Evolutionary conservation across 1,284 basidiomycete genomes (phyloP), one percentile per base, ranked within the genome.

Genomic region (Pholiota adiposa): DNA sequence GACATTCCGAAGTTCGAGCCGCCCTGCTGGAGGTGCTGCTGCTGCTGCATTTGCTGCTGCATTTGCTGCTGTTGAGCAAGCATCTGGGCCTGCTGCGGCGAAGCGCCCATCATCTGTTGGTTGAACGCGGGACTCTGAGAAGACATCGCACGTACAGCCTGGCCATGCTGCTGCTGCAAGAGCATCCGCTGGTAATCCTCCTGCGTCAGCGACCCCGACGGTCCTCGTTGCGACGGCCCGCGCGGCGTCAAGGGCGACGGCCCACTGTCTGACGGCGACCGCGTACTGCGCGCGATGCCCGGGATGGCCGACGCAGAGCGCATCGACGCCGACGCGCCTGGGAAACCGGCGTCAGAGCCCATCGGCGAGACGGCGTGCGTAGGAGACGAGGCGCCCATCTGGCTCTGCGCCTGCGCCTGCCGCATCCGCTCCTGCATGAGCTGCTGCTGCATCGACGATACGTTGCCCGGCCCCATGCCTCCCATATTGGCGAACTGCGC

Each of bases 231-330:
- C 54, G 58, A n/a, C 64, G 38, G 72, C 71, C 38, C 82, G 79
- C 82, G 79, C 36, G 85, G 82, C 48, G 83, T 84, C 75, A 87
- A 81, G 0, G 88, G 87, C 21, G 86, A 83, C 52, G 83, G 78
- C 5, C 77, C 78, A 31, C 79, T 77, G 50, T 90, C 88, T 18
- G 87, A 85, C 21, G 89, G 89, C 43, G 89, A 90, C 58, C 88
- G 79, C 53, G 83, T 81, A 65, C 83, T 89, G 65, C 89, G 79
- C 33, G 89, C 86, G 59, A 91, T 90, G 4, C 89, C 88, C 0
- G 88, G 87, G 60, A 90, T 86, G 29, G 82, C 71, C 46, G 80
- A 77, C 65, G 85, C 84, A 18, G 85, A 85, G 27, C 83, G 80
- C 51, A 85, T 72, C 16, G 83, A 81, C 33, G 81, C 70, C 60